phyloP scores from a whole-genome alignment of 2,329 filamentous ascomycete genomes.

The Myrmaecium sp. region DNA sequence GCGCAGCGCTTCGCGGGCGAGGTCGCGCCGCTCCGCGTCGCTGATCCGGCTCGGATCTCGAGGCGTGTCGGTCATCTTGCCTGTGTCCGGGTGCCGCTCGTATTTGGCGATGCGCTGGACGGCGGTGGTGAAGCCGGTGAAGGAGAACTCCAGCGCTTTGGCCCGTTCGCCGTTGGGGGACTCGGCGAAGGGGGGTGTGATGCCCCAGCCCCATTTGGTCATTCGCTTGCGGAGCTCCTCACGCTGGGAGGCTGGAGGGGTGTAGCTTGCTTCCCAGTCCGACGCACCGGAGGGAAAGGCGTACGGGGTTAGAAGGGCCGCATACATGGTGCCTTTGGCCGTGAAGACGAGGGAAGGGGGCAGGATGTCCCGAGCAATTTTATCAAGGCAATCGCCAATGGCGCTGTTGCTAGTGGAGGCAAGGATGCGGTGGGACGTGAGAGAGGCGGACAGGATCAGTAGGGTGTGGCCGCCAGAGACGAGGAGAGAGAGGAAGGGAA shows the following conservation, averaged over 20 bases:
- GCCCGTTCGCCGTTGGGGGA: constrained; percentile 15
- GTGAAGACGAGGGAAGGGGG: constrained; percentile 40
- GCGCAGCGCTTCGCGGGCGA: constrained; percentile 62
- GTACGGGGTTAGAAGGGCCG: constrained; percentile 59
- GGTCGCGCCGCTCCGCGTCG: constrained; percentile 43
- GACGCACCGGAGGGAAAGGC: constrained; percentile 42
- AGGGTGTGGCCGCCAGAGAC: constrained; percentile 88
- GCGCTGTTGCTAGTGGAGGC: constrained; percentile 64
- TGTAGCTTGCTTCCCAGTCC: constrained; percentile 32
- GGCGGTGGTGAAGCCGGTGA: constrained; percentile 52
- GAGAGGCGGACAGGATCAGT: constrained; percentile 54
- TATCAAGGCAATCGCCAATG: constrained; percentile 82
- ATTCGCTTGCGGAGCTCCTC: constrained; percentile 35
- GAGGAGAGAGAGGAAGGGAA: constrained; percentile 77
- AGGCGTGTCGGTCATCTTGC: constrained; percentile 13
- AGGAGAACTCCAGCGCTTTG: constrained; percentile 27
- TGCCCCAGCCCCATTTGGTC: constrained; percentile 44
- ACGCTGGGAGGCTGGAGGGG: constrained; percentile 39
- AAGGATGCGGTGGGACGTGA: constrained; percentile 56
- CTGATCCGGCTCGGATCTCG: constrained; percentile 26
- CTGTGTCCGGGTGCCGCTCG: constrained; percentile 13
- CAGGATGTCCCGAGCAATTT: constrained; percentile 61
- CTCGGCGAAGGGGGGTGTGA: constrained; percentile 51
- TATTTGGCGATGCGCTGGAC: constrained; percentile 40
- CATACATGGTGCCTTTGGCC: constrained; percentile 58